Percentiles rank a stretch among this genome's conserved stretches.
phyloP scores from a whole-genome alignment of 441 rosid species.

The Pelargonium fulgidum region DNA sequence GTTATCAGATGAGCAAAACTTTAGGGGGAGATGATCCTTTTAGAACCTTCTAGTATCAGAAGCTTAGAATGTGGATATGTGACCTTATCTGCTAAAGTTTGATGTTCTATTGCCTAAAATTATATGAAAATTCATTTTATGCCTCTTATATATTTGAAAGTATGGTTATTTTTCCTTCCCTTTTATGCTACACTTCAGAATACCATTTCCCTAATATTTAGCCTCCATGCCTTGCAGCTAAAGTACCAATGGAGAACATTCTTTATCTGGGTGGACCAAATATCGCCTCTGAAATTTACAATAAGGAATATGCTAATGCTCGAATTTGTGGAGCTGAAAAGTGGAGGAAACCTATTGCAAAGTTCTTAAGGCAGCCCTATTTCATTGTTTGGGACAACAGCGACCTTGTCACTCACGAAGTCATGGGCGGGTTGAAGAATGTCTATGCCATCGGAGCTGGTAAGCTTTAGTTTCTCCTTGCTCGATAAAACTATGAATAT shows the following conservation, averaged over 20 bases:
- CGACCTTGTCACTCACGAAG: slow-evolving; percentile 70
- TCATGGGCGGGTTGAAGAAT: slow-evolving; percentile 91
- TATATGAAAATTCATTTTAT: too few relatives aligned
- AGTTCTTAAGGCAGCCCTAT: slow-evolving; percentile 81
- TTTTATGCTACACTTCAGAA: too few relatives aligned
- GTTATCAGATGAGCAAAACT: too few relatives aligned
- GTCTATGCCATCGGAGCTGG: slow-evolving; percentile 99
- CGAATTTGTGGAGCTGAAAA: slow-evolving; percentile 88
- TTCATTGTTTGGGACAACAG: slow-evolving; percentile 94
- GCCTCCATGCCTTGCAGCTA: slow-evolving; percentile 46
- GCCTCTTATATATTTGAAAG: too few relatives aligned
- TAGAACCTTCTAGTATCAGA: too few relatives aligned
- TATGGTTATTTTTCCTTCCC: too few relatives aligned
- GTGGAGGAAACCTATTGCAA: slow-evolving; percentile 90
- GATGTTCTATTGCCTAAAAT: too few relatives aligned
- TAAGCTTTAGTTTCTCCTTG: slow-evolving; percentile 22
- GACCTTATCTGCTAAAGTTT: too few relatives aligned
- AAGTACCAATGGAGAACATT: slow-evolving; percentile 63
- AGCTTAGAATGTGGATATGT: too few relatives aligned
- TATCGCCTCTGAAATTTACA: slow-evolving; percentile 90
- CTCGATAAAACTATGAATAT: too few relatives aligned
- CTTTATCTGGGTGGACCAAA: slow-evolving; percentile 97
- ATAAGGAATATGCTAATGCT: slow-evolving; percentile 93
- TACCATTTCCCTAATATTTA: neutral
- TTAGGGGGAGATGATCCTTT: too few relatives aligned